Evolutionary conservation across 495 filamentous ascomycete genomes (phyloP).

Genomic region (Aspergillus bertholletiae): DNA sequence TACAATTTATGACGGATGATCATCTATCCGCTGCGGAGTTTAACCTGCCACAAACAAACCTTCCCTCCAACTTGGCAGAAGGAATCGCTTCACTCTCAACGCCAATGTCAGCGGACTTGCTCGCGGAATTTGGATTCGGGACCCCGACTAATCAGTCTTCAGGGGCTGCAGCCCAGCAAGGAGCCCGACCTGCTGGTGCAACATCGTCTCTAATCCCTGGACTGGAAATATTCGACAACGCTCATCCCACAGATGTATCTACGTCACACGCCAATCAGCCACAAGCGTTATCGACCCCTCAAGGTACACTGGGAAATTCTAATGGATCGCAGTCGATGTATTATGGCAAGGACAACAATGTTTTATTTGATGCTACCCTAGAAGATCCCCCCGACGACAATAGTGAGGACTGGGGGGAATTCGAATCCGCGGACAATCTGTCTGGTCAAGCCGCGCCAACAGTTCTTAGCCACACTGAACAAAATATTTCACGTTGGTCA

Average conservation of each 20-base stretch:
- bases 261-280: conserved; percentile 1
- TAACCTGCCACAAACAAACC: conserved; percentile 3
- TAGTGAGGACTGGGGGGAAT: conserved; percentile 75
- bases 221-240: conserved; percentile 16
- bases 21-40: conserved; percentile 4
- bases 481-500: not conserved
- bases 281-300: conserved; percentile 3
- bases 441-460: conserved; percentile 51
- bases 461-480: not conserved
- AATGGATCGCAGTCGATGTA: conserved; percentile 15
- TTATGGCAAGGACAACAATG: conserved; percentile 30
- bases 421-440: conserved; percentile 55
- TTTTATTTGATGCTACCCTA: conserved; percentile 44
- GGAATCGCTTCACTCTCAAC: not conserved
- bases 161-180: conserved; percentile 11
- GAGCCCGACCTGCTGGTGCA: conserved; percentile 6
- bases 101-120: conserved; percentile 71
- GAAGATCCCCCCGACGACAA: conserved; percentile 37
- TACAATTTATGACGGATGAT: not conserved
- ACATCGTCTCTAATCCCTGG: conserved; percentile 23
- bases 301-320: not conserved
- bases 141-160: conserved; percentile 16
- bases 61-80: not conserved
- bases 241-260: not conserved
- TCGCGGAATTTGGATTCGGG: conserved; percentile 61